Conservation (phyloP, 2,329 filamentous ascomycete species). For the Aplosporella prunicola region DNA sequence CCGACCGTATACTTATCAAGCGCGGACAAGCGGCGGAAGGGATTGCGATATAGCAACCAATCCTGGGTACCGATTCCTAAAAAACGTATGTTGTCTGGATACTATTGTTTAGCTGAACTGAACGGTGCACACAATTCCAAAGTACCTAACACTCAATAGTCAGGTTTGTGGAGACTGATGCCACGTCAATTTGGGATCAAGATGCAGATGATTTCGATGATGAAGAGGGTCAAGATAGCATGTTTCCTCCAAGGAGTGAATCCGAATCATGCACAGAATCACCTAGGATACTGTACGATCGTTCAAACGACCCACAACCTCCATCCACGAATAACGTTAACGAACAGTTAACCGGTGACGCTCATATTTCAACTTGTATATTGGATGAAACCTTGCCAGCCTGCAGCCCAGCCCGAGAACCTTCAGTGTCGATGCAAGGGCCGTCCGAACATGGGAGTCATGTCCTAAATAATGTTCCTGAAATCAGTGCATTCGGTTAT, state of each 20-base stretch:
- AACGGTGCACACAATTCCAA: too few species aligned
- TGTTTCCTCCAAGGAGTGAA: not conserved
- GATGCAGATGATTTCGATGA: not conserved
- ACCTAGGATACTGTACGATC: not conserved
- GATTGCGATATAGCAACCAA: not conserved
- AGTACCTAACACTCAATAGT: too few species aligned
- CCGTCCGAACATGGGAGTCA: too few species aligned
- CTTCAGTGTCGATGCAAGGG: too few species aligned
- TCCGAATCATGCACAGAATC: not conserved
- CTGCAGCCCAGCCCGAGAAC: too few species aligned
- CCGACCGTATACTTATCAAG: not conserved
- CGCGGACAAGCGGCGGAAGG: not conserved
- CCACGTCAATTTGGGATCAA: not conserved
- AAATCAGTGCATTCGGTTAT: not conserved
- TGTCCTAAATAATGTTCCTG: not conserved
- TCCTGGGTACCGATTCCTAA: not conserved
- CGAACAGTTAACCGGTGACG: too few species aligned
- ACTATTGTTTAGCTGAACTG: too few species aligned
- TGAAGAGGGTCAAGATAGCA: not conserved
- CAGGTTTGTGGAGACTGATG: not conserved
- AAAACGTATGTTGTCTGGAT: not conserved
- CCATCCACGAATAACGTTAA: too few species aligned
- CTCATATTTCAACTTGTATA: too few species aligned
- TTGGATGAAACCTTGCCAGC: too few species aligned
- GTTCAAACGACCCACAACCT: not conserved